Evolutionary conservation across 2,329 filamentous ascomycete genomes (phyloP), one percentile per base, ranked within the genome.

Genomic region (Diaporthe vexans): DNA sequence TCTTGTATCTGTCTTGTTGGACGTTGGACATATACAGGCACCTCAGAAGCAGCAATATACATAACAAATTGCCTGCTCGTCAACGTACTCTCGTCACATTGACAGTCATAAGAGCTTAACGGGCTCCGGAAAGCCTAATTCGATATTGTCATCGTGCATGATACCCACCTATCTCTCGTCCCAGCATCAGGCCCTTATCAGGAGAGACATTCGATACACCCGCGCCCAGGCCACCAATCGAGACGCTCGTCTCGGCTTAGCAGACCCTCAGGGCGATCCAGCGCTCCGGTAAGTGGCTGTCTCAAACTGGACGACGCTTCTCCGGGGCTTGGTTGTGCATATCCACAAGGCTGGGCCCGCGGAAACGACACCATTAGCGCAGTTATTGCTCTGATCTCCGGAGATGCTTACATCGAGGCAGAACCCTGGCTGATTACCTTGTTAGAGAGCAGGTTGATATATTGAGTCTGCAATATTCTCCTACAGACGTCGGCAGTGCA

Each of bases 331-430:
- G 40, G 24, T 61, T 26, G 37, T 59, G 54, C 69, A 61, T 48
- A 58, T 58, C 59, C 59, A 56, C 71, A 43, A 68, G 59, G 71
- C 71, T 68, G 54, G 71, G 48, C 61, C 71, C 71, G 71, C 71
- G 71, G 71, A 68, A 68, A 68, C 71, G 37, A 40, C 19, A 40
- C 13, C 51, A 58, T 68, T 54, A 37, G 71, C 63, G 71, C 43
- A 65, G 51, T 24, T 65, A 57, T 33, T 51, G 51, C 43, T 63
- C 40, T 73, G 40, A 7, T 58, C 56, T 26, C 71, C 71, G 71
- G 71, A 73, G 71, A 73, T 73, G 71, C 71, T n/a, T 17, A 17
- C 46, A 67, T 57, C 61, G 51, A 51, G 33, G 33, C 4, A 57
- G 40, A 26, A 35, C 52, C 46, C 57, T 67, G n/a, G 54, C 59